Conservation (phyloP, 1,139 yeast species). For the Sugiyamaella neomexicana region DNA sequence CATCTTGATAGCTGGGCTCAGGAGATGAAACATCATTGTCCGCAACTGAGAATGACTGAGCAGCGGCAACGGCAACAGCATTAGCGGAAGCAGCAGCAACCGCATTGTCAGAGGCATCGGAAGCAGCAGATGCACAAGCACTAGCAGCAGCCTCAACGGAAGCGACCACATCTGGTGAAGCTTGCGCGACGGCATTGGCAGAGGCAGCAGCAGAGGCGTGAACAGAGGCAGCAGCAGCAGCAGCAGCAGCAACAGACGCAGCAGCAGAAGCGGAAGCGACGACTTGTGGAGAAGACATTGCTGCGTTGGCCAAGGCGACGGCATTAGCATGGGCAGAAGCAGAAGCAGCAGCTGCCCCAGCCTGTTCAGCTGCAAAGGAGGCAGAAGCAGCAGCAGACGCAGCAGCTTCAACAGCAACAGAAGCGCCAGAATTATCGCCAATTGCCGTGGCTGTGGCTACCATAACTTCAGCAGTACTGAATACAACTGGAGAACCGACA, state of each 20-base stretch:
- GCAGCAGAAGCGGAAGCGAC: conserved; percentile 4
- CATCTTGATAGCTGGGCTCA: too few relatives aligned
- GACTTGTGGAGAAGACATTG: not conserved
- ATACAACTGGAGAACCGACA: not conserved
- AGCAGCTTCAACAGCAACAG: conserved; percentile 2
- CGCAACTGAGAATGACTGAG: not conserved
- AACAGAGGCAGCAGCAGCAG: conserved; percentile 1
- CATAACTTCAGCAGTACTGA: not conserved
- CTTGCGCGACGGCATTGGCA: not conserved
- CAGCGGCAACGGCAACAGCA: conserved; percentile 13
- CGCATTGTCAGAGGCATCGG: not conserved
- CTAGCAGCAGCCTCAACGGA: conserved; percentile 4
- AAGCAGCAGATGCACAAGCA: conserved; percentile 11
- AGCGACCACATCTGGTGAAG: not conserved
- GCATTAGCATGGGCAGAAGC: conserved; percentile 3
- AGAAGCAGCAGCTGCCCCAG: not conserved
- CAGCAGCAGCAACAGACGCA: conserved; percentile 2
- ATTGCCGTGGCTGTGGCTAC: conserved; percentile 3
- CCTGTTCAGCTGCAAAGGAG: conserved; percentile 1
- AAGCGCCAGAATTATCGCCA: conserved; percentile 2
- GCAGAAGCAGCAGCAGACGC: conserved; percentile 2
- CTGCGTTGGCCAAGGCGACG: not conserved
- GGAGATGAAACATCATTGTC: too few relatives aligned
- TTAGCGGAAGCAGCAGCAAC: conserved; percentile 11
- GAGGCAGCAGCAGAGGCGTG: conserved; percentile 5